Base-by-base conservation (phyloP, 2,329 filamentous ascomycete species). In the Cercospora canescens region DNA sequence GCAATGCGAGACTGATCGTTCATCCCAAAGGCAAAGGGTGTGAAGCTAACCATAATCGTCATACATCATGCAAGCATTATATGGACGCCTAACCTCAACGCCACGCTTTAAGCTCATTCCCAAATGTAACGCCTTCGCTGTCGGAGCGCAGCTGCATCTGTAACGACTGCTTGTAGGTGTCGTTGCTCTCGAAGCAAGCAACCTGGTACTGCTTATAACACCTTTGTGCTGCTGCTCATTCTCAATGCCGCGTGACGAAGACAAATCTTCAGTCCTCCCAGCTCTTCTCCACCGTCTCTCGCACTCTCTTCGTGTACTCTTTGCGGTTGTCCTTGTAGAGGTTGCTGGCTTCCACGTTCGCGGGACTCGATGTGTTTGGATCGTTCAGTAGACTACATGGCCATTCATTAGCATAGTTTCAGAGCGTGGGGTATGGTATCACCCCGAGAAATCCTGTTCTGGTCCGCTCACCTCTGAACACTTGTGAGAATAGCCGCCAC, bases 221-320 rank as follows among this genome's bases (percentile, higher is more conserved):
- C 18, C 32, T 14, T 35, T 9, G 28, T 56, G 52, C 24, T 35
- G 28, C 52, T 32, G 52, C n/a, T 24, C 11, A 56, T 56, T 30
- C 52, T n/a, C 16, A 56, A 21, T 35, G 2, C 12, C 16, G 18
- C 16, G 32, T 30, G 12, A n/a, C 16, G 6, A 32, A 35, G 16
- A 4, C 28, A 32, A 56, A 41, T 30, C 28, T 50, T 64, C 60
- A 72, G 34, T 97, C 94, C 70, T 98, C 95, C 95, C 95, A 99
- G 83, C 94, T 98, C 87, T 97, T 98, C 85, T 99, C 95, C 16
- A 99, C 95, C 0, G 94, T 97, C 83, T 98, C 95, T 56, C 93
- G 86, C 50, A 99, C 95, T 18, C 94, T 86, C 84, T 99, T 99
- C 28, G 90, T 92, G 77, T 99, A 99, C 77, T 99, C 95, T 79